Base-by-base conservation (phyloP, 345 rosid genomes). In the Draba incana region DNA sequence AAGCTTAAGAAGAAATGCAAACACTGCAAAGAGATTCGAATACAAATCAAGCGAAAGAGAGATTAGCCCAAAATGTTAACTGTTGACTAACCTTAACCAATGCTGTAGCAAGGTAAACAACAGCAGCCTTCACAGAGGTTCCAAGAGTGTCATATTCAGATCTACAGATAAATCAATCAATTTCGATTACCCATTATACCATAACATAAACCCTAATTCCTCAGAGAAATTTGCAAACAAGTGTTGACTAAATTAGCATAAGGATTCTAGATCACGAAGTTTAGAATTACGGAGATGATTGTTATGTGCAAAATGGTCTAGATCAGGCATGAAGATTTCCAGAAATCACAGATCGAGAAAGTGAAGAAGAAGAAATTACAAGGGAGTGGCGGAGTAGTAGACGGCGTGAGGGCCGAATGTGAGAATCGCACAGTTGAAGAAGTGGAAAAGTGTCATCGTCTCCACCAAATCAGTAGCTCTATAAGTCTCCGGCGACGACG, bases 331-430 rank as follows among this genome's bases (percentile, higher is more conserved):
- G 43, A 1, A 20, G 44, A 68, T 15, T 42, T 24, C 20, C 20
- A 20, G 42, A 55, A 52, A 48, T 64, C 49, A 38, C 44, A 72
- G 69, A 71, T 70, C 71, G 58, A 64, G 52, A 61, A 57, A 35
- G 62, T 35, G 38, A 35, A 35, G 35, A 38, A 0, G 11, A 37
- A 27, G 4, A 42, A 48, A 28, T 4, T 82, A 93, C 98, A 90
- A 66, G 0, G 98, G 98, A 62, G 98, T 93, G 57, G 97, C 97
- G 62, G 98, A 93, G 89, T 90, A 90, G 81, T 93, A 93, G 68
- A 93, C 96, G 77, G 98, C 98, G 80, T 93, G 98, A 67, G 98
- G 98, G 6, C 95, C 98, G 70, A 90, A 93, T 33, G 97, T 90
- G 77, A 93, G 92, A 80, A 93, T 93, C 30, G 98, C 97, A 63